A percentile compares a stretch with the other conserved stretches of the same genome.
Evolutionary conservation across 1,284 basidiomycete genomes (phyloP).

Genomic region (Puccinia hordei): DNA sequence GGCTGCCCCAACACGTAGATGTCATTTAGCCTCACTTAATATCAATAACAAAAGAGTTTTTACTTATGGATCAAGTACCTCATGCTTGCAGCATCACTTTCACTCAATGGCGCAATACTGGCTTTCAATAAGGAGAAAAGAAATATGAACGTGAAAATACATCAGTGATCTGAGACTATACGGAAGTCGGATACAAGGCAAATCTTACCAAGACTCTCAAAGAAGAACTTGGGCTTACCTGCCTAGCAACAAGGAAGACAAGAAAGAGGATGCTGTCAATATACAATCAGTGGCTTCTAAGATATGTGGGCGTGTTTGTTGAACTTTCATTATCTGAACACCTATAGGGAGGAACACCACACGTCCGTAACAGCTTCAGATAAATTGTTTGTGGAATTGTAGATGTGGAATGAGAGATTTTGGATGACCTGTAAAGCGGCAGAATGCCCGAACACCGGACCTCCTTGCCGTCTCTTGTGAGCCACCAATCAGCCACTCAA

Average conservation of each 20-base stretch:
- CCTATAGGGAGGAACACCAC: neutral
- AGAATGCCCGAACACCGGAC: conserved; percentile 36
- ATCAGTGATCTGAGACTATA: neutral
- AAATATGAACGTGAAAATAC: neutral
- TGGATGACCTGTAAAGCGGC: conserved; percentile 30
- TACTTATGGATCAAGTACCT: conserved; percentile 55
- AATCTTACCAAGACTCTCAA: neutral
- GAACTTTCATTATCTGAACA: conserved; percentile 54
- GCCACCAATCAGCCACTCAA: conserved; percentile 45
- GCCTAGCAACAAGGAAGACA: conserved; percentile 71
- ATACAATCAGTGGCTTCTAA: conserved; percentile 72
- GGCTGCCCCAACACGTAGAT: conserved; percentile 57
- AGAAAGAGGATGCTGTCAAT: conserved; percentile 70
- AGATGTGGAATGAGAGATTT: conserved; percentile 59
- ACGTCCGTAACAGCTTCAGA: neutral
- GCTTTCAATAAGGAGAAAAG: neutral
- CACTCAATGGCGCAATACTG: conserved; percentile 67
- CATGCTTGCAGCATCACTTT: conserved; percentile 74
- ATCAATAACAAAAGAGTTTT: neutral
- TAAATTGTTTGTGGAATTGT: conserved; percentile 67
- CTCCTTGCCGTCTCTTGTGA: conserved; percentile 34
- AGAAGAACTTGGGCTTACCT: conserved; percentile 61
- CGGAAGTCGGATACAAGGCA: neutral
- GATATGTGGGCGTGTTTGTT: conserved; percentile 72
- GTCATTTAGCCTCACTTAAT: neutral